Evolutionary conservation across 2,329 filamentous ascomycete genomes (phyloP).

Genomic region (Endocalyx cinctus): DNA sequence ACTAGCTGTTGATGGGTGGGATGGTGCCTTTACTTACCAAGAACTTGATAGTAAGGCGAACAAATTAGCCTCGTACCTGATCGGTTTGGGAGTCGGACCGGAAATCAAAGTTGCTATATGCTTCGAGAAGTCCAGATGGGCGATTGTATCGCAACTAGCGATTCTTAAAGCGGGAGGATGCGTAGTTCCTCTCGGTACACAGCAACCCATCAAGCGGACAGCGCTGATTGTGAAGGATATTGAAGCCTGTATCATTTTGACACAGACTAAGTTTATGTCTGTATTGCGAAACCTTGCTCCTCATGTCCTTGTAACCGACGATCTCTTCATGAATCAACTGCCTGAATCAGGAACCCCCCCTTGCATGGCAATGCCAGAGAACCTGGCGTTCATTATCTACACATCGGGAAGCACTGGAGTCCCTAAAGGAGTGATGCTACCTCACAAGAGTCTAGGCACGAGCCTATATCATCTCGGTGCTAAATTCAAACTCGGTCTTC

Average conservation of each 20-base stretch:
- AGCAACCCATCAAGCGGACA: no score
- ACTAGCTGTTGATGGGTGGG: no score
- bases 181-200: not conserved
- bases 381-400: constrained; percentile 38
- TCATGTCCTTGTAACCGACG: no score
- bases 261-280: no score
- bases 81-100: not conserved
- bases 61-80: not conserved
- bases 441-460: constrained; percentile 5
- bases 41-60: not conserved
- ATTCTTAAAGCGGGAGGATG: not conserved
- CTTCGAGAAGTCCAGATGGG: not conserved
- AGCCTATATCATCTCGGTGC: constrained; percentile 1
- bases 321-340: no score
- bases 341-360: no score
- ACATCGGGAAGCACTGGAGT: constrained; percentile 42
- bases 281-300: no score
- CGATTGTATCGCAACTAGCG: not conserved
- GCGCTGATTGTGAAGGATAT: no score
- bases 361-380: constrained; percentile 1
- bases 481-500: constrained; percentile 2
- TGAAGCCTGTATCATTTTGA: no score
- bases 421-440: constrained; percentile 41
- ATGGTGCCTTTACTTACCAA: not conserved
- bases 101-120: not conserved